A percentile compares a stretch with the other conserved stretches of the same genome.
phyloP scores from a whole-genome alignment of 352 stramenopile genomes.

The Phytophthora quininea region DNA sequence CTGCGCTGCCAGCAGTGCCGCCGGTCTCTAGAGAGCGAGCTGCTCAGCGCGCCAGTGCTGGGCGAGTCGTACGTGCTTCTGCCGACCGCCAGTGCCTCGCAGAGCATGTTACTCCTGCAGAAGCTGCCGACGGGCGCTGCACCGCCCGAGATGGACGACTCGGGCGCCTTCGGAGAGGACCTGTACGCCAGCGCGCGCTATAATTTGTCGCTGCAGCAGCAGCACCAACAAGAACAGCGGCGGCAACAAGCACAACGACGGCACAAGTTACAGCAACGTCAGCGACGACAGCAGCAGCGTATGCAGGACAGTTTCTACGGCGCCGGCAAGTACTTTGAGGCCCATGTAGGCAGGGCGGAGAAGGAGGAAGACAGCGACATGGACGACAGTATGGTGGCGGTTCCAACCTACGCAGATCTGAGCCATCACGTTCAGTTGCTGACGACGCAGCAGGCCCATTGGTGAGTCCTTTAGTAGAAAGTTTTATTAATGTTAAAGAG shows the following conservation, averaged over 20 bases:
- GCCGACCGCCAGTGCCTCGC: constrained; percentile 63
- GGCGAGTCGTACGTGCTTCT: constrained; percentile 82
- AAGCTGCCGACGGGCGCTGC: constrained; percentile 29
- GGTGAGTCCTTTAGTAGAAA: background rate
- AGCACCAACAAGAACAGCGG: constrained; percentile 42
- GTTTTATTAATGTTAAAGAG: no score
- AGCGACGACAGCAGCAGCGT: constrained; percentile 32
- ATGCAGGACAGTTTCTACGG: constrained; percentile 36
- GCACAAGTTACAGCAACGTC: constrained; percentile 27
- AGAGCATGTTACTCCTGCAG: constrained; percentile 59
- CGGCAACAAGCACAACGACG: constrained; percentile 29
- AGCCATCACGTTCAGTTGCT: constrained; percentile 77
- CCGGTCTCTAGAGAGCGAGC: constrained; percentile 44
- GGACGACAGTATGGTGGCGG: constrained; percentile 65
- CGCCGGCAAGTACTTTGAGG: constrained; percentile 26
- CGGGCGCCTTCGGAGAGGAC: constrained; percentile 38
- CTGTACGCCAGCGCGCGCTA: constrained; percentile 50
- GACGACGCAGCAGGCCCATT: constrained; percentile 69
- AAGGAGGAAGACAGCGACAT: constrained; percentile 35
- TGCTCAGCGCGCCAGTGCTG: constrained; percentile 45
- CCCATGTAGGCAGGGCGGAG: constrained; percentile 24
- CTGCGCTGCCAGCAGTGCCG: constrained; percentile 40
- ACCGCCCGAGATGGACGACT: constrained; percentile 37
- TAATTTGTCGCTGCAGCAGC: constrained; percentile 51
- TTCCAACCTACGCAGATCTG: constrained; percentile 72